phyloP scores from a whole-genome alignment of 176 grass and related monocot genomes.

The Oryza meyeriana region DNA sequence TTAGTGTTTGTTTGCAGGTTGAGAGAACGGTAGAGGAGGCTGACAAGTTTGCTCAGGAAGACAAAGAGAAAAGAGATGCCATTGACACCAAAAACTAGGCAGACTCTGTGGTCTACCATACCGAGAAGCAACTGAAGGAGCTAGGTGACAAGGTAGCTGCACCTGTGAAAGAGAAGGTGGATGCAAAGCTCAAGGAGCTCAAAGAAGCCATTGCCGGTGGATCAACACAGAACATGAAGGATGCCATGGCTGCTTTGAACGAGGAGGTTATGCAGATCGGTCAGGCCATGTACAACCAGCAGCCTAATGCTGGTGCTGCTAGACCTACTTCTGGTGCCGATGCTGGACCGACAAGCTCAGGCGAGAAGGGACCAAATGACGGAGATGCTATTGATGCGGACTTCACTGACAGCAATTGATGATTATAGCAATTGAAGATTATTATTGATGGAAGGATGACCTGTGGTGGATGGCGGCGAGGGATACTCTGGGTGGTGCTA shows the following conservation, averaged over 20 bases:
- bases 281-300: conserved; percentile 90
- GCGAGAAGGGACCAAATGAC: conserved; percentile 48
- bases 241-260: conserved; percentile 84
- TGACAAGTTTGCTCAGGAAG: conserved; percentile 88
- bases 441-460: neutral
- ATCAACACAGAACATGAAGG: conserved; percentile 81
- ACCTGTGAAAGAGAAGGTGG: conserved; percentile 82
- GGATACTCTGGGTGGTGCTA: too few species aligned
- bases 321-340: conserved; percentile 55
- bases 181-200: conserved; percentile 78
- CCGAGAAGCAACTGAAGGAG: conserved; percentile 96
- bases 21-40: conserved; percentile 95
- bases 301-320: conserved; percentile 42
- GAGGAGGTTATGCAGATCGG: conserved; percentile 99
- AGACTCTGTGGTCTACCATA: conserved; percentile 89
- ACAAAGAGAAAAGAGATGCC: conserved; percentile 96
- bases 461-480: neutral
- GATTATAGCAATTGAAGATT: conserved; percentile 51
- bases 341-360: conserved; percentile 34
- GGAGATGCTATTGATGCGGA: conserved; percentile 95
- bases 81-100: conserved; percentile 98
- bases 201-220: conserved; percentile 78
- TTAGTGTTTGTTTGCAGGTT: conserved; percentile 58
- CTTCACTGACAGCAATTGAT: conserved; percentile 93
- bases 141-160: conserved; percentile 84